Conservation (phyloP, 148 eudicot genomes). For the Chenopodium quinoa region DNA sequence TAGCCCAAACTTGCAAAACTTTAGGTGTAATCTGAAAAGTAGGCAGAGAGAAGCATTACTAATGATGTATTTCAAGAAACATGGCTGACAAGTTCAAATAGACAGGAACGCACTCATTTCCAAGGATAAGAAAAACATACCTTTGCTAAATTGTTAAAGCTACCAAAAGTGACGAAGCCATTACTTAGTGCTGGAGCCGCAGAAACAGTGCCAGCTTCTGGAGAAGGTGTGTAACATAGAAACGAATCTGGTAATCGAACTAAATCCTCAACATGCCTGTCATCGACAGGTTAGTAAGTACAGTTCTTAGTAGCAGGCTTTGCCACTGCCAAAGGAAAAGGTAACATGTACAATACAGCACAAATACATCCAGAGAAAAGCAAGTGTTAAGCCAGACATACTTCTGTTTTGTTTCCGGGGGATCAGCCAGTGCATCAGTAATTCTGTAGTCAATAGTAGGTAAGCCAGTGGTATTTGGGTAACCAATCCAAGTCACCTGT, state of each 20-base stretch:
- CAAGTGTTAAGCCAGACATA: constrained; percentile 33
- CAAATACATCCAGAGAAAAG: neutral
- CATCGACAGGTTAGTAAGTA: constrained; percentile 14
- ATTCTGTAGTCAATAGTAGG: constrained; percentile 93
- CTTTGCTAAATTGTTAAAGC: constrained; percentile 98
- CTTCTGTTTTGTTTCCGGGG: constrained; percentile 80
- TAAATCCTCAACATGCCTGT: constrained; percentile 95
- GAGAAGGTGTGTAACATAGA: constrained; percentile 96
- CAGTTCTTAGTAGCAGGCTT: neutral
- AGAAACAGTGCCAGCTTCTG: constrained; percentile 83
- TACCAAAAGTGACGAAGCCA: constrained; percentile 93
- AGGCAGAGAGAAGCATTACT: neutral
- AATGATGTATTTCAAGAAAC: neutral
- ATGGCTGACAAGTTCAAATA: neutral
- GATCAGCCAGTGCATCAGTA: constrained; percentile 82
- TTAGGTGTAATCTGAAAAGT: constrained; percentile 79
- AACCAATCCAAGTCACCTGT: constrained; percentile 99
- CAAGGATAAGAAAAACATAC: constrained; percentile 33
- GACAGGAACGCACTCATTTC: neutral
- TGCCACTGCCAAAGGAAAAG: neutral
- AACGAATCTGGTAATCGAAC: constrained; percentile 82
- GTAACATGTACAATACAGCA: neutral
- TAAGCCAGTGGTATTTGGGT: constrained; percentile 99
- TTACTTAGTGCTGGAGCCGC: constrained; percentile 85
- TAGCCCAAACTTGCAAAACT: constrained; percentile 96